Percentiles rank a stretch among this genome's conserved stretches.
Conservation (phyloP, 306 rosid genomes). For the Senna tora region DNA sequence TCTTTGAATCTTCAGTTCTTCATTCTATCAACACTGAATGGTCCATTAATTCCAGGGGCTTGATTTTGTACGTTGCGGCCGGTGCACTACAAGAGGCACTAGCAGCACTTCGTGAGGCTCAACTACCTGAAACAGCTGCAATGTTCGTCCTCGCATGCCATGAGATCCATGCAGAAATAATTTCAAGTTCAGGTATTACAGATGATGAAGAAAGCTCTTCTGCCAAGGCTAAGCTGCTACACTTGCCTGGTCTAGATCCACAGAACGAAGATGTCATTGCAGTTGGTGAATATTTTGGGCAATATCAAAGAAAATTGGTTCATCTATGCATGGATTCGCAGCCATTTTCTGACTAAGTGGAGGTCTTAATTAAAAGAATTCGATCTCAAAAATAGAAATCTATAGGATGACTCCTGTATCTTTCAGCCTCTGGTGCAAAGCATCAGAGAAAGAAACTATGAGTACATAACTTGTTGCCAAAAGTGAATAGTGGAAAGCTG, state of each 20-base stretch:
- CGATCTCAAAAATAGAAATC: constrained; percentile 17
- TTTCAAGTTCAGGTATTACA: constrained; percentile 50
- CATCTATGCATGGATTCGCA: constrained; percentile 95
- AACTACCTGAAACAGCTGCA: constrained; percentile 90
- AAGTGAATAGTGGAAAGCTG: constrained; percentile 13
- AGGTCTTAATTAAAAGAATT: constrained; percentile 15
- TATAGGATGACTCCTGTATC: constrained; percentile 21
- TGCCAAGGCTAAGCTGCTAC: constrained; percentile 47
- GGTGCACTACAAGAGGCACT: constrained; percentile 95
- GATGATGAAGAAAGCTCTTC: constrained; percentile 68
- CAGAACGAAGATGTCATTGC: constrained; percentile 80
- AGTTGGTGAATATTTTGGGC: constrained; percentile 76
- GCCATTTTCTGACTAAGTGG: constrained; percentile 65
- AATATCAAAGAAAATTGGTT: constrained; percentile 86
- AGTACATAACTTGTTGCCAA: constrained; percentile 15
- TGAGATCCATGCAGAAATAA: constrained; percentile 69
- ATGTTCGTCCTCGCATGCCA: constrained; percentile 96
- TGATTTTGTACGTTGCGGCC: constrained; percentile 89
- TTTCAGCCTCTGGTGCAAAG: constrained; percentile 25
- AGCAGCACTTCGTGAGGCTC: constrained; percentile 92
- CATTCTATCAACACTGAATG: constrained; percentile 7
- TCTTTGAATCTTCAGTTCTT: constrained; percentile 12
- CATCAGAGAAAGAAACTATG: constrained; percentile 20
- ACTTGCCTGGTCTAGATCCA: constrained; percentile 75
- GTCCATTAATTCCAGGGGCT: constrained; percentile 67